Base-by-base conservation (phyloP, 441 rosid species). In the Euphorbia celastroides region DNA sequence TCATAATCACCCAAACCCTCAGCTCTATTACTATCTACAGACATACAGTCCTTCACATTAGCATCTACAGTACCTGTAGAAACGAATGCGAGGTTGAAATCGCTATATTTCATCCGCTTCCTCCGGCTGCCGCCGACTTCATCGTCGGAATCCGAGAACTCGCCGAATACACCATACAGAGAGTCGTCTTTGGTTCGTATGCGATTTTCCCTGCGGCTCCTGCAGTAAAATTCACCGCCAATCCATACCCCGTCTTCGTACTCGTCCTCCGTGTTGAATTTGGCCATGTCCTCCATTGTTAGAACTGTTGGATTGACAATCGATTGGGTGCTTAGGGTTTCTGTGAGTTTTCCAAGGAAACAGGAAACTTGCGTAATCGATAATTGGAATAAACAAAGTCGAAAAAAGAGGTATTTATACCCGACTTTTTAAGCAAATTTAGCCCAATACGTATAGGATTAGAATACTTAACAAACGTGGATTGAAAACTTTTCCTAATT, bases 281-380 rank as follows among this genome's bases (percentile, higher is more conserved):
- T 81, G 76, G 88, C 98, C 96, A 82, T 88, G 72, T 92, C 94
- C 66, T 88, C n/a, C n/a, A n/a, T n/a, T n/a, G n/a, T n/a, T n/a
- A n/a, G n/a, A n/a, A n/a, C n/a, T n/a, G n/a, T n/a, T n/a, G n/a
- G n/a, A n/a, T n/a, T n/a, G n/a, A n/a, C n/a, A n/a, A n/a, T n/a
- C n/a, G n/a, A n/a, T n/a, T n/a, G n/a, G n/a, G n/a, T n/a, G n/a
- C n/a, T n/a, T n/a, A n/a, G n/a, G n/a, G n/a, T n/a, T n/a, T n/a
- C n/a, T n/a, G n/a, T n/a, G n/a, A n/a, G n/a, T n/a, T n/a, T n/a
- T n/a, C n/a, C n/a, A n/a, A n/a, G n/a, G n/a, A n/a, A n/a, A n/a
- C n/a, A n/a, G n/a, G n/a, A n/a, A n/a, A n/a, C n/a, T n/a, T n/a
- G n/a, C n/a, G n/a, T n/a, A n/a, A n/a, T n/a, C n/a, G n/a, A n/a